Evolutionary conservation across 2,329 filamentous ascomycete species (phyloP).

Genomic region (Didymella arachidicola): DNA sequence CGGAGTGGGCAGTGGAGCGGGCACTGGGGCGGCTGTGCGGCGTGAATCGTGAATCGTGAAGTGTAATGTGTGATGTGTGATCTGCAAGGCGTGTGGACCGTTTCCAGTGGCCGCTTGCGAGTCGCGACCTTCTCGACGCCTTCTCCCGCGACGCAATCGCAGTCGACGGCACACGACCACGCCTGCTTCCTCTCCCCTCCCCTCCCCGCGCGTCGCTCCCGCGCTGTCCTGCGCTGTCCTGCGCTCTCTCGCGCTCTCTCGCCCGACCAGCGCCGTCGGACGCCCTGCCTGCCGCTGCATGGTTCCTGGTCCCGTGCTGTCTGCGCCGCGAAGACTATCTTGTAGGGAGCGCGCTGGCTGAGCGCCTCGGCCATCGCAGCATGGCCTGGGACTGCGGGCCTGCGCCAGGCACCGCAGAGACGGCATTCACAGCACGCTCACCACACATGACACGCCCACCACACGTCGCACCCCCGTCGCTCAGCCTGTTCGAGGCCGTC

Average conservation of each 20-base stretch:
- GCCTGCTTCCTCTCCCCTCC: constrained; percentile 2
- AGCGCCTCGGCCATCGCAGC: constrained; percentile 33
- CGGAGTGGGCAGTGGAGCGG: too few relatives aligned
- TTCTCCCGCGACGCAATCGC: constrained; percentile 7
- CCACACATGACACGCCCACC: too few relatives aligned
- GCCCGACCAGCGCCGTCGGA: background rate
- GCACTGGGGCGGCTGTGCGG: constrained; percentile 3
- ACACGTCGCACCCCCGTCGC: constrained; percentile 2
- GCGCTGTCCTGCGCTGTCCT: too few relatives aligned
- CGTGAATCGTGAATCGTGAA: too few relatives aligned
- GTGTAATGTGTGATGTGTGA: background rate
- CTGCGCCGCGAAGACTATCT: constrained; percentile 40
- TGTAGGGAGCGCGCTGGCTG: constrained; percentile 35
- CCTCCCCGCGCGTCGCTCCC: background rate
- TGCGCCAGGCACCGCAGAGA: background rate
- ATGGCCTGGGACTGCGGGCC: constrained; percentile 21
- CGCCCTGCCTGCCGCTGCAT: constrained; percentile 30
- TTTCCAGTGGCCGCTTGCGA: background rate
- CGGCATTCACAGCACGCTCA: background rate
- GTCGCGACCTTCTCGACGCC: constrained; percentile 4
- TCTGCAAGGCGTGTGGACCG: constrained; percentile 4
- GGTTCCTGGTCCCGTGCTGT: constrained; percentile 40
- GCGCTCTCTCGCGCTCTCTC: background rate
- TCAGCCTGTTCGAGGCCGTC: constrained; percentile 61
- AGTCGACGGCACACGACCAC: constrained; percentile 38